phyloP scores from a whole-genome alignment of 2,329 filamentous ascomycete species.

The Immersiporthe knoxdaviesiana region DNA sequence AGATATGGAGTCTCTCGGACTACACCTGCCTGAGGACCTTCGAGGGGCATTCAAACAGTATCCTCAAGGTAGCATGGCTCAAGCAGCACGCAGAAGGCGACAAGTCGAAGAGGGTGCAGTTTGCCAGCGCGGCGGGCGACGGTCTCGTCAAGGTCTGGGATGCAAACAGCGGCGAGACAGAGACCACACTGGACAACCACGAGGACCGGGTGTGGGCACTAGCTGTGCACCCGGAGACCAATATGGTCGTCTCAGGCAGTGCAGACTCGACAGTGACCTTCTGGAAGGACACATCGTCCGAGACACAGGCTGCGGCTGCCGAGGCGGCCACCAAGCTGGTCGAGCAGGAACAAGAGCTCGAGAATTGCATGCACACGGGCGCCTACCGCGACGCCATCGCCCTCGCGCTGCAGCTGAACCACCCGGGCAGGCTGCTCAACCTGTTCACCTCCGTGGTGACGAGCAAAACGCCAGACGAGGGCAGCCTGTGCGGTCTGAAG shows the following conservation, averaged over 20 bases:
- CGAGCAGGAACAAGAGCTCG: conserved; percentile 91
- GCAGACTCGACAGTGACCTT: conserved; percentile 93
- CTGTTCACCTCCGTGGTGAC: conserved; percentile 83
- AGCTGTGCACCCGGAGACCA: conserved; percentile 68
- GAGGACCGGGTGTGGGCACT: conserved; percentile 95
- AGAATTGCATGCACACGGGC: conserved; percentile 87
- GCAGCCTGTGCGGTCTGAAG: conserved; percentile 65
- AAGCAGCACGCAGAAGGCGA: conserved; percentile 54
- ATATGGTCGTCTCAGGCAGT: conserved; percentile 85
- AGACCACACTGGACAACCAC: conserved; percentile 93
- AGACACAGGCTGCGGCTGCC: conserved; percentile 75
- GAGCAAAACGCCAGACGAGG: conserved; percentile 60
- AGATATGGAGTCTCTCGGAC: conserved; percentile 90
- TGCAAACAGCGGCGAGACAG: conserved; percentile 78
- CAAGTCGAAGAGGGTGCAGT: conserved; percentile 62
- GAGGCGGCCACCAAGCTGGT: conserved; percentile 74
- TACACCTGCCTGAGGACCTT: conserved; percentile 93
- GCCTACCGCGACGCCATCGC: conserved; percentile 93
- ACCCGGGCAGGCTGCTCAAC: conserved; percentile 82
- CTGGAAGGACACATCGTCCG: conserved; percentile 88
- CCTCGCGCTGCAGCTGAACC: conserved; percentile 89
- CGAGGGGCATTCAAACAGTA: conserved; percentile 94
- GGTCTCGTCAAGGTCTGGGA: conserved; percentile 98
- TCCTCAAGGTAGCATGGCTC: conserved; percentile 92
- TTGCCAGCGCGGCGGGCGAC: conserved; percentile 89